Conservation (phyloP, 1,284 basidiomycete genomes). For the Ganoderma lingzhi region DNA sequence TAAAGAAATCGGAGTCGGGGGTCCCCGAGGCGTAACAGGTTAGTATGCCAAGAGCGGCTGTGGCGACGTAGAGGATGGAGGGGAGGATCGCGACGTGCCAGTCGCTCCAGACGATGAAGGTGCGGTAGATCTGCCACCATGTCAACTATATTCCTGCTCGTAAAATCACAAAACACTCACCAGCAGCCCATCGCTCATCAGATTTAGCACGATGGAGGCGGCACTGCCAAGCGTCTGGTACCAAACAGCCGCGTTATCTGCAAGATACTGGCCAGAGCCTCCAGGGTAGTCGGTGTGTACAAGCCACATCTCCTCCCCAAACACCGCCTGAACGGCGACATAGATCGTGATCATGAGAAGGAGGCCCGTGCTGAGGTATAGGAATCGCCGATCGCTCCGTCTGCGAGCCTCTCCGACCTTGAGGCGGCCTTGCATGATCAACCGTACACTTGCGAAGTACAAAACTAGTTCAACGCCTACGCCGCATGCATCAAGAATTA, state of each 20-base stretch:
- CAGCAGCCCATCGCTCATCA: conserved; percentile 25
- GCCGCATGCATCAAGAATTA: background rate
- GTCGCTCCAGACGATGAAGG: conserved; percentile 26
- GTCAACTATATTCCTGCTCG: background rate
- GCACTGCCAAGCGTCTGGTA: conserved; percentile 29
- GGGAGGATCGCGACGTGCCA: conserved; percentile 18
- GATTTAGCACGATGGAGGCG: conserved; percentile 15
- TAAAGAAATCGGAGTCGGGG: conserved; percentile 3
- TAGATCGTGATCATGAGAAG: conserved; percentile 32
- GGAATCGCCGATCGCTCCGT: conserved; percentile 16
- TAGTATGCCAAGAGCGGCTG: conserved; percentile 23
- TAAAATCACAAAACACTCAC: conserved; percentile 14
- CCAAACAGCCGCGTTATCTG: conserved; percentile 25
- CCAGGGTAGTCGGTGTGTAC: conserved; percentile 27
- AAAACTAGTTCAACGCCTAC: conserved; percentile 32
- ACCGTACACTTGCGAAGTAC: conserved; percentile 26
- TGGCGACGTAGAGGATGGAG: conserved; percentile 19
- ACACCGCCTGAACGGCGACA: conserved; percentile 29
- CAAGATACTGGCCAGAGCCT: conserved; percentile 24
- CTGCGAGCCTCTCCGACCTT: background rate
- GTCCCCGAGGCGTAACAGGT: conserved; percentile 20
- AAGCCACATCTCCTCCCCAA: conserved; percentile 36
- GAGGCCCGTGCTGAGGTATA: conserved; percentile 32
- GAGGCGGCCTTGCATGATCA: conserved; percentile 9
- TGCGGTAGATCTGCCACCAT: conserved; percentile 22